These are phyloP conservation scores for Salix udensis DNA, from an alignment of 345 rosid genomes.

Conservation along the genomic window DNA sequence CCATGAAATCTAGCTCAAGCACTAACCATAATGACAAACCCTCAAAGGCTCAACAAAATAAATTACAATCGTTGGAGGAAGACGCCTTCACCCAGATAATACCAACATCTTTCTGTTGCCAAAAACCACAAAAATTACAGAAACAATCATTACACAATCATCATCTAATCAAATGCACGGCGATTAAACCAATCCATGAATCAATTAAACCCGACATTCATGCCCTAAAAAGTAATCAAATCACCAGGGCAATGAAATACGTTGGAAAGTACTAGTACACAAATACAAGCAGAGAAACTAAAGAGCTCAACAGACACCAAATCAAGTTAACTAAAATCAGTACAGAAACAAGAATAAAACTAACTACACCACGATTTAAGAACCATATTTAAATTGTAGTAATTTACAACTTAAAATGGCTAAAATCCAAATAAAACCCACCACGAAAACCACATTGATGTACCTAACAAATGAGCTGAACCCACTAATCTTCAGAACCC, in stretches of 20 bases:
- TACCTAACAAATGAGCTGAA: not conserved
- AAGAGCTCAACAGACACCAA: not conserved
- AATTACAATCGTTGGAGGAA: not conserved
- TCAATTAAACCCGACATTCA: not conserved
- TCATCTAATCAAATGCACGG: not conserved
- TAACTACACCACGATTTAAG: not conserved
- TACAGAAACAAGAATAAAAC: not conserved
- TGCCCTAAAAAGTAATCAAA: not conserved
- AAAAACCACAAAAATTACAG: not conserved
- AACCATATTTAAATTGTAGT: not conserved
- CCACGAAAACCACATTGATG: not conserved
- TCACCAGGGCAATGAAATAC: not conserved
- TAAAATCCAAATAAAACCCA: not conserved
- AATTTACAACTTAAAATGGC: not conserved
- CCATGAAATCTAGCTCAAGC: conserved; percentile 18
- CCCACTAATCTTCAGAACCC: not conserved
- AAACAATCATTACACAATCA: not conserved
- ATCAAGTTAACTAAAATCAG: not conserved
- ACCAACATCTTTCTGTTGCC: not conserved
- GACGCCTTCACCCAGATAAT: conserved; percentile 1
- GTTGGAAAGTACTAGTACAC: not conserved
- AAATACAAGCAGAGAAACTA: not conserved
- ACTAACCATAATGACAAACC: conserved; percentile 3
- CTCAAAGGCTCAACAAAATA: not conserved
- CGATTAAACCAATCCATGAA: not conserved